Evolutionary conservation across 2,329 filamentous ascomycete species (phyloP), one percentile per base, ranked within the genome.

Genomic region (Cadophora sp.): DNA sequence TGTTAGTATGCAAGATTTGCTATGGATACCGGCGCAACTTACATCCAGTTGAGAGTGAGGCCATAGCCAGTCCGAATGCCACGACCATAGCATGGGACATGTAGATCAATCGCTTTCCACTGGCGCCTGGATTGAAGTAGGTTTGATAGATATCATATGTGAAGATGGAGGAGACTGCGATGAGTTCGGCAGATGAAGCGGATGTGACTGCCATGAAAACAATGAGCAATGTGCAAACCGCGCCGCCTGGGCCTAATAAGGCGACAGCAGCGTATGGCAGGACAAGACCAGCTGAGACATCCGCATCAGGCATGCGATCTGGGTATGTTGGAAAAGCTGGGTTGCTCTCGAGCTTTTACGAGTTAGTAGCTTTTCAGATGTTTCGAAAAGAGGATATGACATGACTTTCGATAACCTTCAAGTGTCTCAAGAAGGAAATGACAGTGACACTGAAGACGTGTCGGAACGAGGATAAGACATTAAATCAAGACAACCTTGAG

Each of bases 141-240:
- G 92, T 93, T 70, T 94, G 90, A 81, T 96, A 97, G 72, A 96
- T 85, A 76, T 97, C 93, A 78, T 96, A 97, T 0, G 93, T 97
- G 80, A 90, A 89, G 79, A 97, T 97, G 9, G 91, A 94, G 1
- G 92, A 95, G 0, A 97, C 92, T 2, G 94, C 92, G 67, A 97
- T 95, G 6, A 97, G 82, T 78, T 97, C 92, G 0, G 93, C 91
- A 1, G 91, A 94, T 71, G 91, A 92, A 0, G 93, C 92, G 1
- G 89, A 93, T 50, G 94, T 97, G 26, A 97, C 93, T 26, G 94
- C 94, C 89, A 97, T 93, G 83, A 97, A 97, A 64, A 97, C 86
- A 71, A 97, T 89, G 12, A 97, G 81, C 1, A 97, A 85, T 0
- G 92, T 93, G 0, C 89, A 92, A 1, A 89, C 87, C 0, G 93